These are phyloP conservation scores for Terana coerulea DNA, from an alignment of 768 basidiomycete species.

Conservation along the genomic window DNA sequence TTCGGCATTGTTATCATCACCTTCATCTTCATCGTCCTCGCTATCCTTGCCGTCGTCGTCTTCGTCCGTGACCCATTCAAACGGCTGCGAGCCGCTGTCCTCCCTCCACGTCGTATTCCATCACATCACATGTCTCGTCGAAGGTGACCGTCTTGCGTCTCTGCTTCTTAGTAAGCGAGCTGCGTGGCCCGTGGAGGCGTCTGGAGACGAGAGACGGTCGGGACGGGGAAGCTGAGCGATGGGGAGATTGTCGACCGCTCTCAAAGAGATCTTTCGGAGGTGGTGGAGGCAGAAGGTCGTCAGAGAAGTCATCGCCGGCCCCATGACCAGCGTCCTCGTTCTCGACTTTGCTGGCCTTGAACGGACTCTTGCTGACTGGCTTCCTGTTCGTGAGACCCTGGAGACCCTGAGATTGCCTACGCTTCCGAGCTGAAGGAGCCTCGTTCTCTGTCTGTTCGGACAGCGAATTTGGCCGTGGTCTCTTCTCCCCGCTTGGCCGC, in stretches of 20 bases:
- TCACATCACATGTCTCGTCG: slow-evolving; percentile 73
- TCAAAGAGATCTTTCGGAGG: slow-evolving; percentile 17
- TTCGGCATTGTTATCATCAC: slow-evolving; percentile 22
- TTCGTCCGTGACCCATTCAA: slow-evolving; percentile 36
- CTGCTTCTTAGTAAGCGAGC: slow-evolving; percentile 69
- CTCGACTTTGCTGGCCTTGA: slow-evolving; percentile 37
- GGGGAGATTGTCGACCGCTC: slow-evolving; percentile 11
- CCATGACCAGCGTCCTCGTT: slow-evolving; percentile 5
- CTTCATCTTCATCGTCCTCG: slow-evolving; percentile 13
- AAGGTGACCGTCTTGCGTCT: slow-evolving; percentile 75
- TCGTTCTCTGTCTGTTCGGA: slow-evolving; percentile 71
- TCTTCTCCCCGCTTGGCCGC: slow-evolving; percentile 74
- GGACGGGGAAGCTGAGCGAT: slow-evolving; percentile 25
- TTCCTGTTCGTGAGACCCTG: slow-evolving; percentile 73
- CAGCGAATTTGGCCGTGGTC: slow-evolving; percentile 69
- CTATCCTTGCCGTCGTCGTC: slow-evolving; percentile 18
- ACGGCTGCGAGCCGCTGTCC: slow-evolving; percentile 36
- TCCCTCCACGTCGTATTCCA: slow-evolving; percentile 75
- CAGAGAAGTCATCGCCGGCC: no score
- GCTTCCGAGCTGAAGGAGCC: slow-evolving; percentile 64
- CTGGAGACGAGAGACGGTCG: slow-evolving; percentile 22
- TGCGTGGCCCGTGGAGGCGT: slow-evolving; percentile 59
- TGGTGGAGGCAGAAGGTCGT: slow-evolving; percentile 22
- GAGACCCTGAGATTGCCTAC: slow-evolving; percentile 71
- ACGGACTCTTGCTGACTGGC: slow-evolving; percentile 81